Base-by-base conservation (phyloP, 1,284 basidiomycete genomes). In the Golubevia pallescens region DNA sequence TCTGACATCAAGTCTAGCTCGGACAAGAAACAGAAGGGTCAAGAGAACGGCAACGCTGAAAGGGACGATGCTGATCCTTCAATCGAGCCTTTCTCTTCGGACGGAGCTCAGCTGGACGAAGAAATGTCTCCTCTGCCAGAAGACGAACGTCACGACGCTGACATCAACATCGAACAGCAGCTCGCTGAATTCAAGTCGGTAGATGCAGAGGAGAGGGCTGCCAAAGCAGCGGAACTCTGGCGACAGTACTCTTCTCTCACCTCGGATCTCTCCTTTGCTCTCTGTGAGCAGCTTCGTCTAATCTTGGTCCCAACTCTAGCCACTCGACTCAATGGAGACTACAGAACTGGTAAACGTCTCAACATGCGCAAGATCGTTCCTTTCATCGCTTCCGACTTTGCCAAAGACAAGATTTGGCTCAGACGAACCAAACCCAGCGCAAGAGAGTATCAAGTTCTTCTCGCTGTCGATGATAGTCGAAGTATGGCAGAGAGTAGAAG, bases 351-450 rank as follows among this genome's bases (percentile, higher is more conserved):
- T 61, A 99, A 99, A 87, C 90, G 97, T 23, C 90, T 99, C 57
- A 99, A 99, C 87, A 98, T 99, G 96, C 94, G 96, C 86, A 97
- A 97, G 88, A 95, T 99, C 86, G 95, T 99, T 65, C 92, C 94
- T 1, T 99, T 97, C 88, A 96, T 99, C 75, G 97, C 97, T 7
- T 94, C 93, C 86, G 97, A 99, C 87, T 99, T 95, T 88, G 97
- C 95, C 65, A 99, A 99, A 86, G 97, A 99, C 89, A 97, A 97
- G 88, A 99, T 99, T 78, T 99, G 97, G 97, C 88, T 99, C 38
- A 91, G 97, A 28, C 90, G 97, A 32, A 97, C 95, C 3, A 91
- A 93, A 67, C 96, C 97, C 0, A 94, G 93, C 78, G 91, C 93
- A 80, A 90, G 97, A 61, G 95, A 98, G 85, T 99, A 99, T 86